A percentile compares a stretch with the other conserved stretches of the same genome.
These are phyloP conservation scores for Dendrostoma leiphaemia DNA, from an alignment of 2,329 filamentous ascomycete genomes.

Conservation along the genomic window DNA sequence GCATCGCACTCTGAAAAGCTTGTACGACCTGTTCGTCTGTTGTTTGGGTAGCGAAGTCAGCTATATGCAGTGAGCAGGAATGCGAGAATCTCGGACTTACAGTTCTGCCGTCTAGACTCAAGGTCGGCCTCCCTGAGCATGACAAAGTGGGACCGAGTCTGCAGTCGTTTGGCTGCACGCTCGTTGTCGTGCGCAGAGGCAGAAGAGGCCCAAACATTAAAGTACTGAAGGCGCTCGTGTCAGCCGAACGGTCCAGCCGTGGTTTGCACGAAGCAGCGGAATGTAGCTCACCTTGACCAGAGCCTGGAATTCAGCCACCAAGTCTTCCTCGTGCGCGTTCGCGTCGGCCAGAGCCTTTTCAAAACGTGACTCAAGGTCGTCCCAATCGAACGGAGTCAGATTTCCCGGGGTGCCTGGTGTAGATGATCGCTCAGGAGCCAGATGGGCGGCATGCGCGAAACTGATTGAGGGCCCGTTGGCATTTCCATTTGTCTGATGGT, in stretches of 20 bases:
- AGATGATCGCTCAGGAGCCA: conserved; percentile 32
- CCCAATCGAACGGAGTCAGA: conserved; percentile 69
- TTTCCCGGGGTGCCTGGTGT: conserved; percentile 44
- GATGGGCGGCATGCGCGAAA: conserved; percentile 57
- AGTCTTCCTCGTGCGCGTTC: conserved; percentile 59
- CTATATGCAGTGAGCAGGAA: background rate
- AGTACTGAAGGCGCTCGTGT: conserved; percentile 55
- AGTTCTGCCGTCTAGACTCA: conserved; percentile 74
- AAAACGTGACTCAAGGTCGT: conserved; percentile 70
- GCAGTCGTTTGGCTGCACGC: conserved; percentile 74
- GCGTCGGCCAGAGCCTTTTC: conserved; percentile 62
- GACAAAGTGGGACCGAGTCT: conserved; percentile 76
- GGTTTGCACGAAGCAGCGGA: background rate
- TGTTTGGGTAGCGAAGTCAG: conserved; percentile 22
- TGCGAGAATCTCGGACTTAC: conserved; percentile 48
- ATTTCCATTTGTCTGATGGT: conserved; percentile 30
- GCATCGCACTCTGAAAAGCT: conserved; percentile 61
- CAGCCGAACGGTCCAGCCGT: background rate
- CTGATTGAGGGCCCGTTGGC: conserved; percentile 21
- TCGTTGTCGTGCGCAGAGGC: conserved; percentile 72
- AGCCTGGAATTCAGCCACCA: conserved; percentile 65
- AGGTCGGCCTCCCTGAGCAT: conserved; percentile 70
- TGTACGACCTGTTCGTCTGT: conserved; percentile 56
- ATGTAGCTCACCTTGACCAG: conserved; percentile 58
- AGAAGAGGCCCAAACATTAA: conserved; percentile 74